Evolutionary conservation across 495 filamentous ascomycete species (phyloP).

Genomic region (Lepraria neglecta): DNA sequence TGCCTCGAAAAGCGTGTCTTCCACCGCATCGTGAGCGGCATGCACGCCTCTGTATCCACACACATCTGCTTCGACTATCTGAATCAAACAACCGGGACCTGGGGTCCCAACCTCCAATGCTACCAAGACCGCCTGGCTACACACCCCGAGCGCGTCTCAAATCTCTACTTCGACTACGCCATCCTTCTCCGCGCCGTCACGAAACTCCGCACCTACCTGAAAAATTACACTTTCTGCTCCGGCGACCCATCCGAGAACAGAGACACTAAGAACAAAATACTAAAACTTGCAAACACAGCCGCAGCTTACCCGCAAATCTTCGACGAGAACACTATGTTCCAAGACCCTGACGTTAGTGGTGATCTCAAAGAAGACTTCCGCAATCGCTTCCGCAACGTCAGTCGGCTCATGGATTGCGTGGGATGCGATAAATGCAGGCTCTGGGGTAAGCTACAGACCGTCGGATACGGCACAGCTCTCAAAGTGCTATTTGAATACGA

Average conservation of each 20-base stretch:
- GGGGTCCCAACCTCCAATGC: conserved; percentile 87
- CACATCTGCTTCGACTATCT: conserved; percentile 96
- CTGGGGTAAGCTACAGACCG: conserved; percentile 97
- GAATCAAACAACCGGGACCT: conserved; percentile 89
- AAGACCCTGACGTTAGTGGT: conserved; percentile 54
- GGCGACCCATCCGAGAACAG: conserved; percentile 74
- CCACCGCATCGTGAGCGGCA: conserved; percentile 87
- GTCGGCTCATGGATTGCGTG: conserved; percentile 95
- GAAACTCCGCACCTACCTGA: conserved; percentile 80
- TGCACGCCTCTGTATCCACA: conserved; percentile 95
- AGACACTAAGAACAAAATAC: conserved; percentile 70
- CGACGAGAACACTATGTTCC: conserved; percentile 92
- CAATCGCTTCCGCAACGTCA: conserved; percentile 94
- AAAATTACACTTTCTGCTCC: conserved; percentile 84
- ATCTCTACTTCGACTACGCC: conserved; percentile 98
- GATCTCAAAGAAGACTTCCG: conserved; percentile 94
- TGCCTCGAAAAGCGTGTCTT: conserved; percentile 98
- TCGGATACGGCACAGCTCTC: conserved; percentile 87
- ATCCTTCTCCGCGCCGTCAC: conserved; percentile 81
- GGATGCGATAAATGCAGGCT: conserved; percentile 97
- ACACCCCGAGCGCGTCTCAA: conserved; percentile 86
- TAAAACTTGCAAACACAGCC: conserved; percentile 59
- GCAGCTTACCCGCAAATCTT: conserved; percentile 72
- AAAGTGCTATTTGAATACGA: conserved; percentile 97
- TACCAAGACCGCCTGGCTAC: conserved; percentile 77